A percentile compares a stretch with the other conserved stretches of the same genome.
These are phyloP conservation scores for Wickerhamiella parazyma DNA, from an alignment of 805 yeast species.

Conservation along the genomic window DNA sequence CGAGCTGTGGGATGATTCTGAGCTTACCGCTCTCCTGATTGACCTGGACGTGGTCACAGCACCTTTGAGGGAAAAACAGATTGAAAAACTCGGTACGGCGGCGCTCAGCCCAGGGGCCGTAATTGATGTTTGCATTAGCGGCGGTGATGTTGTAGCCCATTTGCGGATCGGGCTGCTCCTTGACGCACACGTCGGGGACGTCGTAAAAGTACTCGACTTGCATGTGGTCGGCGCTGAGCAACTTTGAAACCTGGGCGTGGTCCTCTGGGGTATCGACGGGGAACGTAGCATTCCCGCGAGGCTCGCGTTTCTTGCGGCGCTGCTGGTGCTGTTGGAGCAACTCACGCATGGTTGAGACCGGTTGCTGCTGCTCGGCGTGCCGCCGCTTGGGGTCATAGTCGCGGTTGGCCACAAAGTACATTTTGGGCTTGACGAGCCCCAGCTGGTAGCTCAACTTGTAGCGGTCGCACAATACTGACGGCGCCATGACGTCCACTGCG, in stretches of 20 bases:
- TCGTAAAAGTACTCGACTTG: conserved; percentile 56
- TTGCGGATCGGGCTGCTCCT: conserved; percentile 10
- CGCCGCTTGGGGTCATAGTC: conserved; percentile 27
- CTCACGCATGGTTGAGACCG: not conserved
- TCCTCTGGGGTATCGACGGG: conserved; percentile 33
- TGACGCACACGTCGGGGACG: conserved; percentile 43
- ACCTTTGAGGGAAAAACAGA: conserved; percentile 46
- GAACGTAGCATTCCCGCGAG: not conserved
- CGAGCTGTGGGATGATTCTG: conserved; percentile 46
- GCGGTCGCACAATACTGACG: conserved; percentile 42
- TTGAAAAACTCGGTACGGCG: conserved; percentile 55
- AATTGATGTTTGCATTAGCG: conserved; percentile 51
- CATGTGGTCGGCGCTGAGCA: conserved; percentile 47
- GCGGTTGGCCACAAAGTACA: conserved; percentile 57
- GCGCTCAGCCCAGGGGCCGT: conserved; percentile 95
- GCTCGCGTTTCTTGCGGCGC: not conserved
- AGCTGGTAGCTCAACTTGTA: conserved; percentile 37
- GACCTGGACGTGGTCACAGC: conserved; percentile 38
- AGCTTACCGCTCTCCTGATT: conserved; percentile 34
- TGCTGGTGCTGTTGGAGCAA: not conserved
- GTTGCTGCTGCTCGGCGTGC: not conserved
- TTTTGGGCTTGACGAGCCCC: conserved; percentile 38
- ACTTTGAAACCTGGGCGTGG: conserved; percentile 66
- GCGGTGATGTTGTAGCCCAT: conserved; percentile 46
- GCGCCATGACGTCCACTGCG: conserved; percentile 38